Percentiles rank a stretch among this genome's conserved stretches.
Conservation (phyloP, 306 rosid species). For the Quercus dentata region DNA sequence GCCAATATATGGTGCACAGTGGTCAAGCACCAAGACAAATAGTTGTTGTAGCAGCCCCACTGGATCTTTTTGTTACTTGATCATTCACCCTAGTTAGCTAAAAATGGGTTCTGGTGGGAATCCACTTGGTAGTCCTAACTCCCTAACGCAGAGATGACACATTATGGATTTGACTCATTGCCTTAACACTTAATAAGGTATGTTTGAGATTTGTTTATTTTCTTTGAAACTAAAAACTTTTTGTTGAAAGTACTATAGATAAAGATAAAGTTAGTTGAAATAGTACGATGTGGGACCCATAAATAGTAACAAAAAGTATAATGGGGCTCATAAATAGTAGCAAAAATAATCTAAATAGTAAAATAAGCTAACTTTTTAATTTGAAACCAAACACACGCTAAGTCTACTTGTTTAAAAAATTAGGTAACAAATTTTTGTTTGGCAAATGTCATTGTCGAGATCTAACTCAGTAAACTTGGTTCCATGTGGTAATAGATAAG, state of each 20-base stretch:
- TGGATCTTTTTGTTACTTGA: not conserved
- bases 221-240: no score
- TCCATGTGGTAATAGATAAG: no score
- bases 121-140: conserved; percentile 33
- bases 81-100: not conserved
- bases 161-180: conserved; percentile 1
- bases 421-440: not conserved
- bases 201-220: no score
- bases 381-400: no score
- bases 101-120: conserved; percentile 18
- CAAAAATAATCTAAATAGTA: no score
- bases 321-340: no score
- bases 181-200: not conserved
- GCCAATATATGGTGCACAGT: conserved; percentile 21
- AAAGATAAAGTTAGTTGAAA: no score
- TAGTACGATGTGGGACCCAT: no score
- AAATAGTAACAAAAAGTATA: no score
- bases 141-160: conserved; percentile 6
- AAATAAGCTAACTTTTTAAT: no score
- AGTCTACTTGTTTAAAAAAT: not conserved
- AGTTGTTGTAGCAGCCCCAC: conserved; percentile 21
- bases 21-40: conserved; percentile 47
- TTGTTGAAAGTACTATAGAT: no score
- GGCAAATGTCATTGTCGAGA: not conserved
- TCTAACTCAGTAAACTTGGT: not conserved